Conservation (phyloP, 169 alveolate genomes). For the Eimeria falciformis region DNA sequence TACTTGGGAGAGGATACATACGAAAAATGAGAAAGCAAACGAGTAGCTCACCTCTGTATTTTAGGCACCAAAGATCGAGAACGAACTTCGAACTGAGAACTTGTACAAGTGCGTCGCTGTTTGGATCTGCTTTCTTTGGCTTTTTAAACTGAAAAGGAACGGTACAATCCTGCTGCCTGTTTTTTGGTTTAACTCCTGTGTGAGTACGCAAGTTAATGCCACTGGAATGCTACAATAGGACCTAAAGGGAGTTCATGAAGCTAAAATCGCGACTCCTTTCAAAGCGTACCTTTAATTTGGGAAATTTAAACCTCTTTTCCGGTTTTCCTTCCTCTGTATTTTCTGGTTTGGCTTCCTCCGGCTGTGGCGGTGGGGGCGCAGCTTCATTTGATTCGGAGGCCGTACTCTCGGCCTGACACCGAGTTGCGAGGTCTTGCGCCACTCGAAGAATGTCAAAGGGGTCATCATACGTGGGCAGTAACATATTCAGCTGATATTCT, state of each 20-base stretch:
- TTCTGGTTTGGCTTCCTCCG: no score
- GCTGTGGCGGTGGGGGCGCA: no score
- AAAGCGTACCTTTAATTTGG: not conserved
- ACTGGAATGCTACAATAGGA: not conserved
- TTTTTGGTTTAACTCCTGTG: not conserved
- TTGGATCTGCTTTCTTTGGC: not conserved
- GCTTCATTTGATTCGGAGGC: no score
- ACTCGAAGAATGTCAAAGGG: slow-evolving; percentile 45
- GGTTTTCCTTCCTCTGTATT: no score
- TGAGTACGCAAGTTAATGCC: no score
- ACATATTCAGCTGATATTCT: not conserved
- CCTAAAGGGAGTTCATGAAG: not conserved
- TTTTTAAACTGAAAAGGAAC: not conserved
- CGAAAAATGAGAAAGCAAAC: not conserved
- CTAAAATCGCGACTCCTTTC: not conserved
- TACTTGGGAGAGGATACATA: not conserved
- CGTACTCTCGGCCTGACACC: slow-evolving; percentile 38
- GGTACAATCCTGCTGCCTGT: not conserved
- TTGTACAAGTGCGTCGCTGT: slow-evolving; percentile 3
- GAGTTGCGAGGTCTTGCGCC: slow-evolving; percentile 59
- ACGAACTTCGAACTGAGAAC: slow-evolving; percentile 66
- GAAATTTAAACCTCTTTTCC: not conserved
- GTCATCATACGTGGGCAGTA: slow-evolving; percentile 35
- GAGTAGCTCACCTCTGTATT: slow-evolving; percentile 41
- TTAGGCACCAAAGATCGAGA: slow-evolving; percentile 67